phyloP scores from a whole-genome alignment of 2,329 filamentous ascomycete genomes.

The Monosporascus sp. region DNA sequence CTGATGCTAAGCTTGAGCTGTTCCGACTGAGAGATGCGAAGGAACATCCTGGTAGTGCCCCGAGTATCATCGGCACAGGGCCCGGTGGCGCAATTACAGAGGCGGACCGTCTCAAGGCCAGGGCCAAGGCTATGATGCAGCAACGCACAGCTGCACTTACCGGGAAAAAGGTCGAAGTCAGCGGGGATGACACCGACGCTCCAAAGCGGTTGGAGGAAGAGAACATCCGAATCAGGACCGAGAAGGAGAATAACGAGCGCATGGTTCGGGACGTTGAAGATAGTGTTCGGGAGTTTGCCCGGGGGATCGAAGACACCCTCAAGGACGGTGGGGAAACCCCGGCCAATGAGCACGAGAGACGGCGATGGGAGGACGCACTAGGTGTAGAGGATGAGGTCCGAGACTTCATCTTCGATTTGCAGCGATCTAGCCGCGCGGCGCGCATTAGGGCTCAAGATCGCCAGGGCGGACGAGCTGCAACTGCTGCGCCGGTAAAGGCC shows the following conservation, averaged over 20 bases:
- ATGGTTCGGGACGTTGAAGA: conserved; percentile 98
- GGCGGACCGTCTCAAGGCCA: conserved; percentile 87
- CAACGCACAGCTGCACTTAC: conserved; percentile 89
- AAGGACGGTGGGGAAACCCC: conserved; percentile 74
- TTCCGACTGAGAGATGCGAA: conserved; percentile 94
- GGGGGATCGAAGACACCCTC: conserved; percentile 77
- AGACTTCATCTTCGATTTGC: conserved; percentile 96
- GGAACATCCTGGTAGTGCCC: conserved; percentile 74
- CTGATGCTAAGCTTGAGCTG: conserved; percentile 84
- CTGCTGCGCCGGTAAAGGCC: conserved; percentile 39
- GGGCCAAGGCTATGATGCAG: conserved; percentile 98
- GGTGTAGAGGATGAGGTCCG: conserved; percentile 95
- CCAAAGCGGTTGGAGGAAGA: conserved; percentile 87
- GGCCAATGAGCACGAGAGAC: conserved; percentile 80
- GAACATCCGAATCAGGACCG: conserved; percentile 70
- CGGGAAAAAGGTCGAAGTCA: conserved; percentile 68
- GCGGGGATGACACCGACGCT: conserved; percentile 69
- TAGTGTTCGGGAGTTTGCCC: conserved; percentile 83
- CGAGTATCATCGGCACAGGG: conserved; percentile 83
- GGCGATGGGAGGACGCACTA: conserved; percentile 92
- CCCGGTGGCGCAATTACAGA: conserved; percentile 88
- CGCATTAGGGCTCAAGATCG: conserved; percentile 59
- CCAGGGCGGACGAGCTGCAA: conserved; percentile 35
- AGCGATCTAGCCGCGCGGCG: conserved; percentile 75
- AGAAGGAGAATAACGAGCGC: conserved; percentile 89